Evolutionary conservation across 805 yeast genomes (phyloP).

Genomic region (Babjeviella inositovora): DNA sequence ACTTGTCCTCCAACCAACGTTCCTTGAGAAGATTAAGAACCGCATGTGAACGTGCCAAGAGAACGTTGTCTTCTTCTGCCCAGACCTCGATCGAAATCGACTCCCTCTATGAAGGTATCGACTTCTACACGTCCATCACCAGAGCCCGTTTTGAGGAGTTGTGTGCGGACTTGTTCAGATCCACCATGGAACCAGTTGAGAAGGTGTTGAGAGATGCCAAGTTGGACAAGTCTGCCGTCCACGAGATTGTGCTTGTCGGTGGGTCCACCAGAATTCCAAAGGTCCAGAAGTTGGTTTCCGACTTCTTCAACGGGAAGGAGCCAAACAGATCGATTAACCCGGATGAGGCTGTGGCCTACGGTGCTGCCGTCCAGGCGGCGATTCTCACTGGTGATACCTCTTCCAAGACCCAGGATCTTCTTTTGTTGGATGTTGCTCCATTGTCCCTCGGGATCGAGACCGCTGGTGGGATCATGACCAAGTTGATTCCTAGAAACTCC

Average conservation of each 20-base stretch:
- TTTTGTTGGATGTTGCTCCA: conserved; percentile 94
- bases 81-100: conserved; percentile 93
- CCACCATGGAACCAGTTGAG: conserved; percentile 90
- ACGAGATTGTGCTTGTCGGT: conserved; percentile 92
- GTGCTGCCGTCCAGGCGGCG: conserved; percentile 98
- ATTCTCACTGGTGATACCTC: conserved; percentile 93
- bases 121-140: conserved; percentile 90
- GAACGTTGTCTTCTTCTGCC: conserved; percentile 91
- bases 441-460: conserved; percentile 95
- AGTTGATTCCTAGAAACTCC: conserved; percentile 95
- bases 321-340: conserved; percentile 95
- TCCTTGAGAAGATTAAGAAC: conserved; percentile 97
- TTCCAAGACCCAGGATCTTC: conserved; percentile 87
- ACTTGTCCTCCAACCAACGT: conserved; percentile 84
- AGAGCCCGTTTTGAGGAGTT: conserved; percentile 97
- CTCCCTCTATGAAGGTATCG: conserved; percentile 88
- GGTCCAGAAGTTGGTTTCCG: conserved; percentile 88
- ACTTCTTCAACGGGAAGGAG: conserved; percentile 94
- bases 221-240: conserved; percentile 76
- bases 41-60: conserved; percentile 98
- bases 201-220: conserved; percentile 84
- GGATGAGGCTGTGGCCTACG: conserved; percentile 98
- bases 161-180: conserved; percentile 87
- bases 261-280: conserved; percentile 98
- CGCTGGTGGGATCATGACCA: conserved; percentile 99